Base-by-base conservation (phyloP, 352 stramenopile species). In the Phytopythium sindhum region DNA sequence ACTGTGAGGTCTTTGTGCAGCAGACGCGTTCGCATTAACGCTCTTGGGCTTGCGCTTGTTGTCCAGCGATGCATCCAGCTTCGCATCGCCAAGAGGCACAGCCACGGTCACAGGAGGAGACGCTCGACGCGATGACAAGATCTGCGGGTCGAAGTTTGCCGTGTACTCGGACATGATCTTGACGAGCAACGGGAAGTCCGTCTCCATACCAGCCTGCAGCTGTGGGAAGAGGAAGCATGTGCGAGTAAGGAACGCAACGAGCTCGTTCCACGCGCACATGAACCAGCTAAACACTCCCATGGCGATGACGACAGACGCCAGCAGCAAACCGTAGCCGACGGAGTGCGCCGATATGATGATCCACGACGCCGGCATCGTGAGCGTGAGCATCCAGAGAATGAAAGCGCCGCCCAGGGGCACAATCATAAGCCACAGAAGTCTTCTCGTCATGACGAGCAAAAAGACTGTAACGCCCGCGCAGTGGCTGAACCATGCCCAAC, bases 401-500 rank as follows among this genome's bases (percentile, higher is more conserved):
- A 92, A 70, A 7, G 82, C 72, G 12, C 86, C 82, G 35, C 86
- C 60, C 1, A 88, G 61, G 0, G 86, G 86, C 24, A 94, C 80
- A 3, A 94, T 80, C 24, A 91, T 74, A n/a, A 94, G 57, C 83
- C 78, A 91, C 53, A 77, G 70, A 29, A 94, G 70, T 19, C 85
- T 74, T 14, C 84, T 74, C 9, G 86, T 94, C 73, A 87, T 87
- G 7, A 92, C 72, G 15, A 94, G 58, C 45, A 94, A 63, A 63
- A 94, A 94, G 23, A 91, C 77, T 1, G 86, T 91, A 47, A 92
- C 70, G 31, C 86, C 86, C 2, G 86, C 86, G 57, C 80, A 90
- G 52, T 94, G 86, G 51, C 86, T 94, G 63, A 94, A 94, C 86
- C 86, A 94, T 21, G 83, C 86, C 86, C 86, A 94, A 19, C 86